Conservation (phyloP, 257 asterid species). For the Osmanthus fragrans region DNA sequence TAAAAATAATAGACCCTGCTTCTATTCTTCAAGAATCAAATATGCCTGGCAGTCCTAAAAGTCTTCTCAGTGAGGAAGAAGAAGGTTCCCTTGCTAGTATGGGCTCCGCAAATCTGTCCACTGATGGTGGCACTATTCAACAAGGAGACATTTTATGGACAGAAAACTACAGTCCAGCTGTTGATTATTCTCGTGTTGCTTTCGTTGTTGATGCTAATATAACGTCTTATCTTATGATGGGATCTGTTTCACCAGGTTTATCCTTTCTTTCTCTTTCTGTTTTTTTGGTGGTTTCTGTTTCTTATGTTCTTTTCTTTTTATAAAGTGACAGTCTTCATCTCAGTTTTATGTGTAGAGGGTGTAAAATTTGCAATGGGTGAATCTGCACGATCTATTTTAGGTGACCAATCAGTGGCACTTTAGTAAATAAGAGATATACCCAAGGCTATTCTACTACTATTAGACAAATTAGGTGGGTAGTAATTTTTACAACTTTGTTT, state of each 20-base stretch:
- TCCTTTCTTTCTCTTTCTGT: slow-evolving; percentile 17
- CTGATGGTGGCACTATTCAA: slow-evolving; percentile 60
- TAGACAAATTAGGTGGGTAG: too few relatives aligned
- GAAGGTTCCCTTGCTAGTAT: slow-evolving; percentile 56
- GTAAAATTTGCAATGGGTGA: too few relatives aligned
- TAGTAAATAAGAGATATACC: too few relatives aligned
- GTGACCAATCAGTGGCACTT: too few relatives aligned
- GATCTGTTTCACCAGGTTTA: slow-evolving; percentile 99
- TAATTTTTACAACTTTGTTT: too few relatives aligned
- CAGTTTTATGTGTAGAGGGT: too few relatives aligned
- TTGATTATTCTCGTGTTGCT: slow-evolving; percentile 92
- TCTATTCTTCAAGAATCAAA: slow-evolving; percentile 84
- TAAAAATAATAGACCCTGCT: slow-evolving; percentile 88
- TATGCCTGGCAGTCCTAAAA: slow-evolving; percentile 69
- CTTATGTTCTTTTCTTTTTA: not conserved
- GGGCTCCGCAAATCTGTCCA: slow-evolving; percentile 53
- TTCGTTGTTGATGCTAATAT: slow-evolving; percentile 98
- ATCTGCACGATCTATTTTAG: too few relatives aligned
- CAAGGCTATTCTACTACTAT: too few relatives aligned
- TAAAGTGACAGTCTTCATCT: too few relatives aligned
- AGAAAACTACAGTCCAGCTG: slow-evolving; percentile 54
- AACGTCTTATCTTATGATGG: slow-evolving; percentile 99
- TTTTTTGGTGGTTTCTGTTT: not conserved
- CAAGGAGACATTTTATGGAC: slow-evolving; percentile 75
- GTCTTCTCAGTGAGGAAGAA: slow-evolving; percentile 71